A percentile compares a stretch with the other conserved stretches of the same genome.
Evolutionary conservation across 768 basidiomycete genomes (phyloP).

Genomic region (Podaxis rugospora): DNA sequence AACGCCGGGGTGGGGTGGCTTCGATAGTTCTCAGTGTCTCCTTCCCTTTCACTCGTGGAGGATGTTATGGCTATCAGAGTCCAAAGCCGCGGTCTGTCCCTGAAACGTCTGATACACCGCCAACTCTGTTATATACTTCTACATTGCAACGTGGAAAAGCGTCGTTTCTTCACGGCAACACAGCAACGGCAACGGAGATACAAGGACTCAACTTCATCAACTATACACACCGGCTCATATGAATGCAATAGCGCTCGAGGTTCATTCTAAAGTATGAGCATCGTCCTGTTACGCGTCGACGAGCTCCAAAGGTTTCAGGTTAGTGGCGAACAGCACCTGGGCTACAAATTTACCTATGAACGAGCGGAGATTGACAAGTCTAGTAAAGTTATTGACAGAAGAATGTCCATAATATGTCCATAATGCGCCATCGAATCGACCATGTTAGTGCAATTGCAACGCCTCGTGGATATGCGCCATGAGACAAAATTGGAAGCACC

Average conservation of each 20-base stretch:
- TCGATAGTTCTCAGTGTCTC: conserved; percentile 4
- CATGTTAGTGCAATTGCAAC: not conserved
- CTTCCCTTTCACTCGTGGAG: conserved; percentile 1
- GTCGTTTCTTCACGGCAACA: not conserved
- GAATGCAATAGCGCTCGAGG: not conserved
- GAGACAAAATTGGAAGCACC: not conserved
- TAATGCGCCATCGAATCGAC: not conserved
- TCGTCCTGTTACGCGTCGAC: not conserved
- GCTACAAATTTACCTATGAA: not conserved
- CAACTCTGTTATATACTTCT: no score
- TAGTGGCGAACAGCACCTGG: not conserved
- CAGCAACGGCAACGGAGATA: not conserved
- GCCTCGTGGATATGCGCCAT: not conserved
- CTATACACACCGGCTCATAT: not conserved
- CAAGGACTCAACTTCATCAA: not conserved
- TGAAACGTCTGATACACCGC: not conserved
- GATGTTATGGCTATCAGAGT: not conserved
- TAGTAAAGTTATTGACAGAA: not conserved
- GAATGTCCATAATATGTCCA: not conserved
- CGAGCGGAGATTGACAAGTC: not conserved
- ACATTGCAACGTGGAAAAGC: not conserved
- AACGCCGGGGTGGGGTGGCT: not conserved
- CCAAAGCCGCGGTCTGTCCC: not conserved
- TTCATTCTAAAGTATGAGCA: not conserved
- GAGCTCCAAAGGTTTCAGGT: not conserved